Evolutionary conservation across 495 filamentous ascomycete species (phyloP), one percentile per base, ranked within the genome.

Genomic region (Lasiosphaeria ovina): DNA sequence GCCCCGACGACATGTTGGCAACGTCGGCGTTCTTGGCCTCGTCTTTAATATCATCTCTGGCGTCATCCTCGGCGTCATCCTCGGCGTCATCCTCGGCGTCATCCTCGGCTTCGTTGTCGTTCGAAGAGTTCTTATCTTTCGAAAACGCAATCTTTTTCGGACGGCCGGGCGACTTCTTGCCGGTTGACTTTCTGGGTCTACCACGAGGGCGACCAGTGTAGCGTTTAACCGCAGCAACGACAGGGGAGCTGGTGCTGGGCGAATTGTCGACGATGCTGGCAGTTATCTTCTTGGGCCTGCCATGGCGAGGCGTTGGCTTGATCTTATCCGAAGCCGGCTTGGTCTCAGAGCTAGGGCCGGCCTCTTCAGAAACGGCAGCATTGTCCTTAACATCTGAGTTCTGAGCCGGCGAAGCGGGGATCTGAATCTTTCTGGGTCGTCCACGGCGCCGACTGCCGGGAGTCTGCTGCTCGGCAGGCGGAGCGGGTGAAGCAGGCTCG

Each of bases 161-260:
- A 6, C 9, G 31, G 50, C 24, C 34, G 50, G 24, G 4, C 4
- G 14, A 51, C 48, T 34, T n/a, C 16, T 47, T 5, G 44, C 38
- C 14, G 44, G 44, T n/a, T 47, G 38, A 42, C 44, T 47, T 47
- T n/a, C 12, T 47, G 16, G 44, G 44, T 47, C 44, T 47, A n/a
- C 44, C 44, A n/a, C 44, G 44, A n/a, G 12, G 5, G 44, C 44
- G 11, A 14, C 44, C 5, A 47, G 44, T 11, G 11, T 11, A 11
- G 44, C 2, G 16, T 5, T 47, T 9, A n/a, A 14, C 44, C 12
- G 44, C 24, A 24, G 24, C 24, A 24, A 24, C 24, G 24, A 24
- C 24, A 24, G 24, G 24, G 24, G 24, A 24, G 2, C 24, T 24
- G 24, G 24, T 24, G 24, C 24, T 24, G 24, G 24, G 24, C 24